Evolutionary conservation across 345 rosid species (phyloP).

Genomic region (Bretschneidera sinensis): DNA sequence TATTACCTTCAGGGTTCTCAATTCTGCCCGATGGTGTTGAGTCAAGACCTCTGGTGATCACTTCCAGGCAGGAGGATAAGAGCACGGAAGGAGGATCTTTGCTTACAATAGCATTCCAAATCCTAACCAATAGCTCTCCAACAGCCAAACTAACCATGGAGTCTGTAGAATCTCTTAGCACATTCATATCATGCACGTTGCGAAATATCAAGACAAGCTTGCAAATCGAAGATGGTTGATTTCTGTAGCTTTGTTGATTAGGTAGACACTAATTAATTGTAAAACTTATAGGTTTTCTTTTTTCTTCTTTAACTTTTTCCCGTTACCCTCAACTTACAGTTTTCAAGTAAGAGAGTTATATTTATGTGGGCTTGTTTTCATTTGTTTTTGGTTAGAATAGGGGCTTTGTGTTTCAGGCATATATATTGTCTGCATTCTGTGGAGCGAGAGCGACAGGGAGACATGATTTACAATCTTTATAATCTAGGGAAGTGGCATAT

Average conservation of each 20-base stretch:
- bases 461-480: slow-evolving; percentile 6
- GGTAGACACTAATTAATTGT: slow-evolving; percentile 22
- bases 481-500: slow-evolving; percentile 16
- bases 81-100: slow-evolving; percentile 80
- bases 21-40: slow-evolving; percentile 87
- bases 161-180: slow-evolving; percentile 76
- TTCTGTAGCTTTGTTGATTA: slow-evolving; percentile 5
- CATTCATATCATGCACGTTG: slow-evolving; percentile 72
- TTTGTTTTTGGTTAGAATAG: slow-evolving; percentile 17
- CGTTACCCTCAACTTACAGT: no score
- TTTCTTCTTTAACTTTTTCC: neutral
- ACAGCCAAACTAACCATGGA: slow-evolving; percentile 64
- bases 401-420: no score
- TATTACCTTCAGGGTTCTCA: slow-evolving; percentile 91
- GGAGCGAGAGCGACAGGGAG: slow-evolving; percentile 2
- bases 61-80: slow-evolving; percentile 74
- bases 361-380: slow-evolving; percentile 24
- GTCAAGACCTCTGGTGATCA: slow-evolving; percentile 81
- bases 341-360: slow-evolving; percentile 7
- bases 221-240: slow-evolving; percentile 75
- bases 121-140: slow-evolving; percentile 61
- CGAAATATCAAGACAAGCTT: slow-evolving; percentile 72
- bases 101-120: slow-evolving; percentile 80
- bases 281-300: slow-evolving; percentile 23
- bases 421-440: slow-evolving; percentile 7